Evolutionary conservation across 192 early-diverging fungal genomes (phyloP), one percentile per base, ranked within the genome.

Genomic region (Coemansia sp.): DNA sequence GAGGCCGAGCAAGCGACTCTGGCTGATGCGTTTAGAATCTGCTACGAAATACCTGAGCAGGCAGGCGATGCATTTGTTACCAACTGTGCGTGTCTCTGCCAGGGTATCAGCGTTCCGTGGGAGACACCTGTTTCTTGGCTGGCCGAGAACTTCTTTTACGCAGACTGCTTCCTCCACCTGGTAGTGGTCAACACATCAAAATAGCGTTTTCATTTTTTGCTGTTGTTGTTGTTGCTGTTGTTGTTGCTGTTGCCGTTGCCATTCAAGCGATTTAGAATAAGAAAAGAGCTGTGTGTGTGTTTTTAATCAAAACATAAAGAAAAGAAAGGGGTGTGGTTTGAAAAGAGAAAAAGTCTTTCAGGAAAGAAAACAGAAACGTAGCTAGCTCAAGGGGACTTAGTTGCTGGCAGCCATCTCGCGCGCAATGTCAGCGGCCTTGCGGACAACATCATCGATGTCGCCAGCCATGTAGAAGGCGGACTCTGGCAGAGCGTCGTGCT

Each of bases 381-480:
- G 2, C 23, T 55, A 56, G 33, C 57, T 35, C 28, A 12, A 4
- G 35, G 35, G 35, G 0, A 5, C 10, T 53, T 70, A 70, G 74
- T 70, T 71, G 77, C 71, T 79, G 65, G 77, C 68, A 64, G 77
- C 79, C 82, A 84, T 77, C 72, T 87, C 87, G 83, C 86, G 87
- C 66, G 89, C 90, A 71, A 92, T 85, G 59, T 92, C 86, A 31
- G 85, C 94, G 51, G 94, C 94, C 88, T 95, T 95, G 84, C 88
- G 88, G 63, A 85, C 84, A 63, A 92, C 96, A 85, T 98, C 96
- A 58, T 93, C 91, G 69, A 98, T 93, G 84, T 95, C 93, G 84
- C 96, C 96, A 52, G 91, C 88, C 96, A 98, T 98, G 87, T 92
- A 98, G 89, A 98, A 98, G 60, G 96, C 94, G 49, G 91, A 88